Evolutionary conservation across 305 asterid species (phyloP).

Genomic region (Salvia sclarea): DNA sequence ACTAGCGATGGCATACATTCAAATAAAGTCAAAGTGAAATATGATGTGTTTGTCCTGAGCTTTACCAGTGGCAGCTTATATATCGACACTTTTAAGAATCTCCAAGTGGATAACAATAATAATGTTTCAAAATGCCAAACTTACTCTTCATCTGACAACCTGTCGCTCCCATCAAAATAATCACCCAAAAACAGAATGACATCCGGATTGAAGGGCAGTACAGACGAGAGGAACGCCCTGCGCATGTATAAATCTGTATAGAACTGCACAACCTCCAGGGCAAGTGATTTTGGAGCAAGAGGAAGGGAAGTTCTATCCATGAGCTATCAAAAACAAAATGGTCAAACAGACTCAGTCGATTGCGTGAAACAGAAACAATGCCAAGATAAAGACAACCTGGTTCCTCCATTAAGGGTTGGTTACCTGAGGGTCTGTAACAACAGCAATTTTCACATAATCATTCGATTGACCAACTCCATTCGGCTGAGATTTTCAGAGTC

Average conservation of each 20-base stretch:
- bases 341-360: constrained; percentile 5
- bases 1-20: not conserved
- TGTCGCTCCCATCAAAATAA: constrained; percentile 80
- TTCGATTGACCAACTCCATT: constrained; percentile 49
- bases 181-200: constrained; percentile 86
- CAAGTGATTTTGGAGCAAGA: constrained; percentile 77
- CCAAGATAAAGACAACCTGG: constrained; percentile 16
- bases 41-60: not conserved
- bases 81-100: constrained; percentile 8
- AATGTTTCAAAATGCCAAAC: constrained; percentile 32
- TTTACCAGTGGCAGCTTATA: not conserved
- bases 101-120: not conserved
- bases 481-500: constrained; percentile 46
- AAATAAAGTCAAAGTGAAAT: not conserved
- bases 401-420: not conserved
- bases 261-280: constrained; percentile 81
- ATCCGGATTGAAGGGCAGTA: constrained; percentile 84
- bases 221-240: constrained; percentile 78
- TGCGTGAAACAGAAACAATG: constrained; percentile 8
- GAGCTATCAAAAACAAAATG: constrained; percentile 49
- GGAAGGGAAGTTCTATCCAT: constrained; percentile 88
- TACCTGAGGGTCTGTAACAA: constrained; percentile 96
- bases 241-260: constrained; percentile 94
- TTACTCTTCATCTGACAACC: constrained; percentile 84
- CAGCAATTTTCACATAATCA: constrained; percentile 72